phyloP scores from a whole-genome alignment of 2,329 filamentous ascomycete species.

The Atkinsonella texensis region DNA sequence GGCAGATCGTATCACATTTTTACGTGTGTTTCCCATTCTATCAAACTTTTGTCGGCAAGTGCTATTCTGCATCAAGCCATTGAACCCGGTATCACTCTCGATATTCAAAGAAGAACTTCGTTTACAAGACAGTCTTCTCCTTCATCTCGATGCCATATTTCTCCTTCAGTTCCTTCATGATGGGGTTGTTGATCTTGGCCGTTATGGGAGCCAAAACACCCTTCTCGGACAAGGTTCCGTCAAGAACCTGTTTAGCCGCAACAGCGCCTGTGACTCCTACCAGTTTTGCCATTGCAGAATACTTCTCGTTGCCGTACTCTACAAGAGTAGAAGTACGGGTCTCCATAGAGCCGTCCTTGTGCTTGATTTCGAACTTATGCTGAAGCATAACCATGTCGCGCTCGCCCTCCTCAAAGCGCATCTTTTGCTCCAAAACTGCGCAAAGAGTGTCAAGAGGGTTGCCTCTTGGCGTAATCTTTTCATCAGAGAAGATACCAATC shows the following conservation, averaged over 20 bases:
- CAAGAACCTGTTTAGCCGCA: conserved; percentile 66
- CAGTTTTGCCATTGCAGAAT: conserved; percentile 72
- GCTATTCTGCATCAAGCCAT: too few relatives aligned
- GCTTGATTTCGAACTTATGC: conserved; percentile 74
- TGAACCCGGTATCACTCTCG: not conserved
- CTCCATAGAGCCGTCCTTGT: conserved; percentile 62
- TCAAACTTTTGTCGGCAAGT: too few relatives aligned
- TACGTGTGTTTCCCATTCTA: too few relatives aligned
- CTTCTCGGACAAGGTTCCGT: conserved; percentile 60
- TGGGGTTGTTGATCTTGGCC: conserved; percentile 55
- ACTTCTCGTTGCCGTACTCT: conserved; percentile 70
- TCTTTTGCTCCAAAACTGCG: conserved; percentile 80
- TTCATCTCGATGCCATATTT: conserved; percentile 63
- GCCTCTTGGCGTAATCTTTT: conserved; percentile 53
- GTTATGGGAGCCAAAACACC: conserved; percentile 69
- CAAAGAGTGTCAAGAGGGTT: conserved; percentile 89
- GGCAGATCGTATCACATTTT: too few relatives aligned
- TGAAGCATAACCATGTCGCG: conserved; percentile 73
- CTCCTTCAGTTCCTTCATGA: conserved; percentile 69
- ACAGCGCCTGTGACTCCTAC: conserved; percentile 56
- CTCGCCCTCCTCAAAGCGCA: conserved; percentile 74
- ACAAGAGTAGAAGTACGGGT: conserved; percentile 68
- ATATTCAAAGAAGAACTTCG: not conserved
- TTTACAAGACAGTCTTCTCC: conserved; percentile 48
- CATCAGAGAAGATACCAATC: conserved; percentile 45